phyloP scores from a whole-genome alignment of 2,329 filamentous ascomycete genomes.

The Alternaria triticina region DNA sequence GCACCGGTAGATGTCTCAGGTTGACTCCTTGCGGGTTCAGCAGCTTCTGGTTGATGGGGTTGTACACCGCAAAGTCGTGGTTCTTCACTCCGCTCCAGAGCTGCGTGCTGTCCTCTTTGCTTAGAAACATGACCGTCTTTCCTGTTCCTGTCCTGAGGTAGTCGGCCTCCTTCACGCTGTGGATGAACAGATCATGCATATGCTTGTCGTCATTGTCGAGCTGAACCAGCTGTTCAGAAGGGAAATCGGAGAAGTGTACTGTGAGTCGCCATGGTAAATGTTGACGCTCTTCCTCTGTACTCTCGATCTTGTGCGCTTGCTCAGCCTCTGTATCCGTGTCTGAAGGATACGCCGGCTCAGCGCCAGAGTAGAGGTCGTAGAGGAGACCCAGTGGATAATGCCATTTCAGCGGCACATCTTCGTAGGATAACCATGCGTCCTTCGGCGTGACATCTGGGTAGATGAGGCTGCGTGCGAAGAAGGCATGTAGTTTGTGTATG shows the following conservation, averaged over 20 bases:
- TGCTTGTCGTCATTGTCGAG: slow-evolving; percentile 62
- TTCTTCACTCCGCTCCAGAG: slow-evolving; percentile 82
- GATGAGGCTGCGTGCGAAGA: slow-evolving; percentile 66
- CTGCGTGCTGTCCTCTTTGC: slow-evolving; percentile 80
- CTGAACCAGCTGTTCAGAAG: slow-evolving; percentile 63
- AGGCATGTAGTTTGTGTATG: slow-evolving; percentile 66
- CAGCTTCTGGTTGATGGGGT: slow-evolving; percentile 75
- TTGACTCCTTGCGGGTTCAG: slow-evolving; percentile 72
- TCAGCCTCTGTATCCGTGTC: slow-evolving; percentile 11
- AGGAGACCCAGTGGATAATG: slow-evolving; percentile 73
- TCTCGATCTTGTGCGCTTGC: slow-evolving; percentile 21
- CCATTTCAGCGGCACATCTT: slow-evolving; percentile 73
- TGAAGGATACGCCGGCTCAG: slow-evolving; percentile 52
- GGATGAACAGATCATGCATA: slow-evolving; percentile 70
- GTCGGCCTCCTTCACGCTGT: slow-evolving; percentile 80
- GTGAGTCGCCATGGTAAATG: slow-evolving; percentile 67
- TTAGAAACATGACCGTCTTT: slow-evolving; percentile 87
- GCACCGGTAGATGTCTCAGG: slow-evolving; percentile 83
- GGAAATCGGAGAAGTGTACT: slow-evolving; percentile 66
- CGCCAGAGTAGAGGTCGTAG: slow-evolving; percentile 71
- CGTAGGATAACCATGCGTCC: slow-evolving; percentile 69
- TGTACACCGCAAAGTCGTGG: slow-evolving; percentile 76
- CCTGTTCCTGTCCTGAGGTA: slow-evolving; percentile 87
- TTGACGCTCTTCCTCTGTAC: slow-evolving; percentile 22
- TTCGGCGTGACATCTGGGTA: slow-evolving; percentile 60